Evolutionary conservation across 1,139 yeast species (phyloP), one percentile per base, ranked within the genome.

Genomic region (Blastobotrys niveus): DNA sequence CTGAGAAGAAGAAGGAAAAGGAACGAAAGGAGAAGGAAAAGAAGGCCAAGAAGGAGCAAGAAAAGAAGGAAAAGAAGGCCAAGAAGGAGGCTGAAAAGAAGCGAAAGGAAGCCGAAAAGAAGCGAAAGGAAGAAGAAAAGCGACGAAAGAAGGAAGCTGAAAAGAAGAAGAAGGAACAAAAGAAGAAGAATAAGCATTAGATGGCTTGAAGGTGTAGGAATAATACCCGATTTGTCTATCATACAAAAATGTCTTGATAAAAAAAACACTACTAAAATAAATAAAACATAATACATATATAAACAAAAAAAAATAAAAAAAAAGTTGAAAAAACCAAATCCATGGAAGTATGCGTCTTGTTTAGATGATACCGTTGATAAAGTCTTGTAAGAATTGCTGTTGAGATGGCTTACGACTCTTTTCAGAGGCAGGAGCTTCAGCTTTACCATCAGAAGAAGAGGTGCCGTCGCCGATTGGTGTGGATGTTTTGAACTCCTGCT

Each of bases 361-460:
- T 21, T 34, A 34, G 7, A 34, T 34, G 5, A 34, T 17, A 6
- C 43, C 43, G 8, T 38, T 12, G 19, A 20, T 40, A 15, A 31
- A 40, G 19, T 34, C 43, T 17, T 34, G 43, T 20, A 40, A 40
- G 21, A 40, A 40, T 26, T 21, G 29, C 5, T 10, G 29, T 27
- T 24, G 19, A 22, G 38, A 30, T 18, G 21, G 30, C 9, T 12
- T 7, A 7, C 20, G 7, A 9, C 21, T n/a, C n/a, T n/a, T n/a
- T n/a, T n/a, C n/a, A n/a, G n/a, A n/a, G n/a, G n/a, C n/a, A n/a
- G n/a, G n/a, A n/a, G n/a, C n/a, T n/a, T n/a, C n/a, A n/a, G n/a
- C n/a, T n/a, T n/a, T n/a, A n/a, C n/a, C n/a, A n/a, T n/a, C n/a
- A n/a, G n/a, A n/a, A n/a, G n/a, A n/a, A n/a, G n/a, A n/a, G n/a